Conservation (phyloP, 768 basidiomycete species). For the Tylopilus felleus region DNA sequence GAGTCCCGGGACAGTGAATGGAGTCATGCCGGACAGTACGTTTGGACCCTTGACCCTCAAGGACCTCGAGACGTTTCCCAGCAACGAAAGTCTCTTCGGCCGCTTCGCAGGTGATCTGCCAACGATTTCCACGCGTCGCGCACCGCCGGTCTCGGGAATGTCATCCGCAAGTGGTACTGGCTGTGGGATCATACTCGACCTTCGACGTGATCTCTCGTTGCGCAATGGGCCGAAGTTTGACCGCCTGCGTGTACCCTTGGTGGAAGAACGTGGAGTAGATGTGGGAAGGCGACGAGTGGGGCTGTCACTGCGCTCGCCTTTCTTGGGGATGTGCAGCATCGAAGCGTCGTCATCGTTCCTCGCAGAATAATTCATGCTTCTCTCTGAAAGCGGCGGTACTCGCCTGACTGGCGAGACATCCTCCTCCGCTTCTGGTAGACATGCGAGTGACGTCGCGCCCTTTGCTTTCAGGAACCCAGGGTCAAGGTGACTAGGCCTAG, state of each 20-base stretch:
- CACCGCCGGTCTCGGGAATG: conserved; percentile 27
- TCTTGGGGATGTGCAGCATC: conserved; percentile 33
- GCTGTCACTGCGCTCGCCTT: conserved; percentile 37
- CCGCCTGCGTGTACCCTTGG: conserved; percentile 49
- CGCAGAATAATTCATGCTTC: conserved; percentile 54
- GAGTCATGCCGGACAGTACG: conserved; percentile 29
- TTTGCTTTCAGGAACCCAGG: conserved; percentile 60
- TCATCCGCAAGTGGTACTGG: conserved; percentile 47
- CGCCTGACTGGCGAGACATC: conserved; percentile 34
- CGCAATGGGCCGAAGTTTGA: conserved; percentile 79
- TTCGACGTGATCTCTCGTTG: conserved; percentile 64
- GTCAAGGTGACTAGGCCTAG: conserved; percentile 67
- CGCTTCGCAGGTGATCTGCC: conserved; percentile 57
- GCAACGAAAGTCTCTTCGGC: conserved; percentile 54
- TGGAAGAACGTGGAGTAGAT: conserved; percentile 40
- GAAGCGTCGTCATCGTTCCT: conserved; percentile 24
- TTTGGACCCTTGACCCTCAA: conserved; percentile 32
- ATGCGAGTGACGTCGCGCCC: conserved; percentile 49
- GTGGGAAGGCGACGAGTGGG: conserved; percentile 48
- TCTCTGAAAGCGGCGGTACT: conserved; percentile 54
- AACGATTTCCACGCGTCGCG: conserved; percentile 42
- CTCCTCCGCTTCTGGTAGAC: conserved; percentile 75
- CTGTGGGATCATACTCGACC: conserved; percentile 81
- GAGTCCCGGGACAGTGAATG: conserved; percentile 33
- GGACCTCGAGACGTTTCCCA: conserved; percentile 37